Evolutionary conservation across 192 early-diverging fungal species (phyloP), one percentile per base, ranked within the genome.

Genomic region (Thamnidium elegans): DNA sequence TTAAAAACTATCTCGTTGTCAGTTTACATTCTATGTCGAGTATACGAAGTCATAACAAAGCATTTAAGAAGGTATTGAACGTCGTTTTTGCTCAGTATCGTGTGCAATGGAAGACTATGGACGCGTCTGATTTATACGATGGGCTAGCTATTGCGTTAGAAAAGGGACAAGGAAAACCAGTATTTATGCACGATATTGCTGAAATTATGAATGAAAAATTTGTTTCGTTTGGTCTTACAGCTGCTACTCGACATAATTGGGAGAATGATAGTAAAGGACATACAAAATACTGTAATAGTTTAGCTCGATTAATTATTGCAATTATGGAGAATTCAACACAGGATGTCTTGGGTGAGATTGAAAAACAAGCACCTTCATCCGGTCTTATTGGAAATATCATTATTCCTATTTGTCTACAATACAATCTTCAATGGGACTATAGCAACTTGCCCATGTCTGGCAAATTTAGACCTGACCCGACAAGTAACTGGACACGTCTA

Each of bases 341-440:
- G 14, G 77, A 83, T 56, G 77, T 79, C 4, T 50, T 83, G 14
- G 14, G 50, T 14, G 78, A 83, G 39, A 58, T 85, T 26, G 79
- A 83, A 17, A 53, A 72, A 23, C 63, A 71, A 4, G 17, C 62
- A 21, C 73, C 81, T 19, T 74, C 84, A 3, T 62, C 79, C n/a
- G 54, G 56, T 9, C 45, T 85, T 6, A 79, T 85, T 43, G 78
- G 72, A 3, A 72, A 76, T 21, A 71, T 85, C 50, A 48, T 85
- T 0, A 74, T 81, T 21, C 84, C 84, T 0, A 70, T 81, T 46
- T 79, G 78, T 20, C 63, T 83, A 14, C 76, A 81, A 31, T 83
- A 78, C 58, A 71, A 77, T 51, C 65, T 73, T 1, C 30, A 67
- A 14, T 56, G 58, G 31, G 66, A 65, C 9, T 60, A 47, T 53